Percentiles rank a stretch among this genome's conserved stretches.
Evolutionary conservation across 306 rosid genomes (phyloP).

Genomic region (Cucurbita ficifolia): DNA sequence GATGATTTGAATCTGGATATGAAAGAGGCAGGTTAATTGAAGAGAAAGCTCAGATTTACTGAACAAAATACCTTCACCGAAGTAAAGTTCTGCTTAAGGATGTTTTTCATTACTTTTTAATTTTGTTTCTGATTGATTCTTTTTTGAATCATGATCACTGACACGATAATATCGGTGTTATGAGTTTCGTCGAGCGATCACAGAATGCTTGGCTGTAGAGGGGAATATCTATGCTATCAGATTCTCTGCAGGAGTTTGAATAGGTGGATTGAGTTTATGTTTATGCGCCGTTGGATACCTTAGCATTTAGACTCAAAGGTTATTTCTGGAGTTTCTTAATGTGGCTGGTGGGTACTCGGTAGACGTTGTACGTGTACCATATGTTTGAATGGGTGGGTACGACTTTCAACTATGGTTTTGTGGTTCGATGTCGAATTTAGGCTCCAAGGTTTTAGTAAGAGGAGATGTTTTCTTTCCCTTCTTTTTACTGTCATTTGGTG

Average conservation of each 20-base stretch:
- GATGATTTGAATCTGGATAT: background rate
- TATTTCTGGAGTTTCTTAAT: background rate
- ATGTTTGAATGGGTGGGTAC: background rate
- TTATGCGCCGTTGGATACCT: background rate
- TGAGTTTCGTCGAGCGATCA: background rate
- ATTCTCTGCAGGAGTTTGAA: background rate
- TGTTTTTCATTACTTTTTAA: too few species aligned
- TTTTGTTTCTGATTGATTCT: background rate
- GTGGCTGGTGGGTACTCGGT: background rate
- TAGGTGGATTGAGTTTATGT: background rate
- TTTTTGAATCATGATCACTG: slow-evolving; percentile 2
- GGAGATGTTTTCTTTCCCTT: background rate
- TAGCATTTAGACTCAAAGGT: background rate
- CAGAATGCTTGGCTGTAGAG: background rate
- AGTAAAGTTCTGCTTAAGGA: background rate
- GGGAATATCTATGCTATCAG: background rate
- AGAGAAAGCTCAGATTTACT: background rate
- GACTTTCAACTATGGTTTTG: background rate
- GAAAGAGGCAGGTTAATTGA: slow-evolving; percentile 2
- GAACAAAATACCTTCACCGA: background rate
- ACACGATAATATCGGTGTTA: background rate
- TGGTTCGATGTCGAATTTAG: background rate
- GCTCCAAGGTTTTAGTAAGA: background rate
- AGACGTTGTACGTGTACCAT: background rate
- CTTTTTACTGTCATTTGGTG: background rate